Evolutionary conservation across 2,329 filamentous ascomycete species (phyloP).

Genomic region (Pseudogymnoascus sp.): DNA sequence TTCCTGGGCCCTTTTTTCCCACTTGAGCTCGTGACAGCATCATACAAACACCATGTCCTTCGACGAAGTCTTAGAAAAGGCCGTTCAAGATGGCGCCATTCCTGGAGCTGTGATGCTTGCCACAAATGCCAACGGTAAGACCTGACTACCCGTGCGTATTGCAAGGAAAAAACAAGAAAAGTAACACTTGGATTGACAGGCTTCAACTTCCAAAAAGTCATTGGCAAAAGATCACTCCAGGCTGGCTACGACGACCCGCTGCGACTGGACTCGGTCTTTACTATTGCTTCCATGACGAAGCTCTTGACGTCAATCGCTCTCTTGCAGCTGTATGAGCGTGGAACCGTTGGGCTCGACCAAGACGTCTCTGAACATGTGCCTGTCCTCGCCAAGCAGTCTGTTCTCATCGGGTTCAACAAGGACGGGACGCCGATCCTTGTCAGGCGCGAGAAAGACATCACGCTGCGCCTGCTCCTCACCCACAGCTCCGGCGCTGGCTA

Average conservation of each 20-base stretch:
- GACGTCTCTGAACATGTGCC: not conserved
- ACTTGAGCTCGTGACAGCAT: not conserved
- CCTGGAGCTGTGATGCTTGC: not conserved
- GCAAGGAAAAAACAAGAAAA: not conserved
- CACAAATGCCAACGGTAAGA: not conserved
- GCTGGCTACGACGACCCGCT: not conserved
- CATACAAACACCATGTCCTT: not conserved
- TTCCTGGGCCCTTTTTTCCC: not conserved
- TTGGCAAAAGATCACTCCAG: not conserved
- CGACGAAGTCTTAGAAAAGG: not conserved
- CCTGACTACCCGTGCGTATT: not conserved
- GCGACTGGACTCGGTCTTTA: not conserved
- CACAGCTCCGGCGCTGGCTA: constrained; percentile 53
- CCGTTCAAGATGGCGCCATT: not conserved
- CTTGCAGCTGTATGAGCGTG: not conserved
- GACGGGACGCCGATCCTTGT: not conserved
- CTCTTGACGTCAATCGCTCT: not conserved
- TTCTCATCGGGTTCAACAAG: not conserved
- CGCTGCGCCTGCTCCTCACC: constrained; percentile 49
- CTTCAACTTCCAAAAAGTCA: not conserved
- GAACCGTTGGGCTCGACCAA: not conserved
- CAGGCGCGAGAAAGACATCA: constrained; percentile 37
- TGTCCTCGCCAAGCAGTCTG: not conserved
- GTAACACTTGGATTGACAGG: not conserved
- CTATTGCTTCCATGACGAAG: not conserved